Evolutionary conservation across 2,329 filamentous ascomycete genomes (phyloP), one percentile per base, ranked within the genome.

Genomic region (Fusarium sacchari): DNA sequence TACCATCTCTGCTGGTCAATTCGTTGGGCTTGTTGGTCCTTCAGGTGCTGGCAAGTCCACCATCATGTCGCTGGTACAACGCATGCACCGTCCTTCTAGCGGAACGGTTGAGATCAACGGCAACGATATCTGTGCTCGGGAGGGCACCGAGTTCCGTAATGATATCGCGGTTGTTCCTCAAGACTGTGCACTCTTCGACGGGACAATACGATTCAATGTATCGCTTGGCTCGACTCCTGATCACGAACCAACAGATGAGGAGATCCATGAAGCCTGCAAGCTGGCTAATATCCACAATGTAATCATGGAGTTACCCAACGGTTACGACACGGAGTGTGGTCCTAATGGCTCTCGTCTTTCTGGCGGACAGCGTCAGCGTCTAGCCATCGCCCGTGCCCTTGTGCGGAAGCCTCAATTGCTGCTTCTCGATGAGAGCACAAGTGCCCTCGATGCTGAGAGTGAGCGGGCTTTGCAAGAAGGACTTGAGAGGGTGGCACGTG

Each of bases 381-480:
- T 97, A 20, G 91, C 91, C 1, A 95, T 97, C 77, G 94, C 94
- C 0, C 87, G 94, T 30, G 93, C 94, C 0, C 84, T 96, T 6
- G 87, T 95, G 6, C 88, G 94, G 1, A 87, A 89, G 69, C 94
- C 94, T 0, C 87, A 91, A 52, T 86, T 97, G 3, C 82, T 97
- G 24, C 88, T 97, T 43, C 86, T 97, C 2, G 94, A 97, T 76
- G 94, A 97, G 84, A 93, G 93, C 36, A 97, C 94, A 0, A 93
- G 90, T 46, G 92, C 92, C 7, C 85, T 97, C 6, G 94, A 97
- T 76, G 88, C 89, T 0, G 91, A 91, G 77, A 92, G 89, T 56
- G 92, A 94, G 57, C 84, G 85, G 11, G 82, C 91, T 15, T 87
- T 97, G 30, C 88, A 93, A 62, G 86, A 92, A 32, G 91, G 90